A percentile compares a stretch with the other conserved stretches of the same genome.
These are phyloP conservation scores for Penicillium brevicompactum DNA, from an alignment of 2,329 filamentous ascomycete genomes.

Conservation along the genomic window DNA sequence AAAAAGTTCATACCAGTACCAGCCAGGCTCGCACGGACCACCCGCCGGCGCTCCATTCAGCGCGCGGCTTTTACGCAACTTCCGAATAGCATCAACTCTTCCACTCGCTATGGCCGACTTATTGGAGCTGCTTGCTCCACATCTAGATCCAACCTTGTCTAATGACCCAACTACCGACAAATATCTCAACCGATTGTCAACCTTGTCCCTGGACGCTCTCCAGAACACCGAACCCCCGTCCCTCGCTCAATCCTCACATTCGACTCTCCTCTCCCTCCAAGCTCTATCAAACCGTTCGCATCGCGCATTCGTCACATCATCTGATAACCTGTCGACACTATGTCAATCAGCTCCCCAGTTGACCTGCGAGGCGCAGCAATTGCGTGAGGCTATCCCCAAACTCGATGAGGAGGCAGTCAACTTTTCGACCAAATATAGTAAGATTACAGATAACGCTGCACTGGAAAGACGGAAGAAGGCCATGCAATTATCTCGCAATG, in stretches of 20 bases:
- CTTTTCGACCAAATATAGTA: constrained; percentile 83
- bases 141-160: constrained; percentile 52
- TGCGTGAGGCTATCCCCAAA: constrained; percentile 73
- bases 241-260: constrained; percentile 79
- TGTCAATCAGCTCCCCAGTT: constrained; percentile 71
- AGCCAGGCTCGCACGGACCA: constrained; percentile 34
- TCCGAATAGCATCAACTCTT: constrained; percentile 7
- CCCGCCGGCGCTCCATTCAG: constrained; percentile 23
- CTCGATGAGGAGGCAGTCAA: constrained; percentile 76
- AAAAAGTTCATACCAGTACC: constrained; percentile 23
- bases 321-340: constrained; percentile 74
- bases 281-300: constrained; percentile 87
- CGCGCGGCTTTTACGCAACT: constrained; percentile 15
- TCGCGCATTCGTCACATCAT: constrained; percentile 78
- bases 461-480: constrained; percentile 76
- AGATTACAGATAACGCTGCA: constrained; percentile 67
- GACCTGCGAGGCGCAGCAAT: constrained; percentile 63
- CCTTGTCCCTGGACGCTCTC: constrained; percentile 73
- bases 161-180: constrained; percentile 43
- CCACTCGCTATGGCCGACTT: constrained; percentile 65
- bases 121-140: constrained; percentile 70
- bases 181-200: constrained; percentile 78
- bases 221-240: constrained; percentile 74
- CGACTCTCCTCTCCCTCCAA: constrained; percentile 79
- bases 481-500: constrained; percentile 79